Evolutionary conservation across 2,329 filamentous ascomycete genomes (phyloP).

Genomic region (Metarhizium sp.): DNA sequence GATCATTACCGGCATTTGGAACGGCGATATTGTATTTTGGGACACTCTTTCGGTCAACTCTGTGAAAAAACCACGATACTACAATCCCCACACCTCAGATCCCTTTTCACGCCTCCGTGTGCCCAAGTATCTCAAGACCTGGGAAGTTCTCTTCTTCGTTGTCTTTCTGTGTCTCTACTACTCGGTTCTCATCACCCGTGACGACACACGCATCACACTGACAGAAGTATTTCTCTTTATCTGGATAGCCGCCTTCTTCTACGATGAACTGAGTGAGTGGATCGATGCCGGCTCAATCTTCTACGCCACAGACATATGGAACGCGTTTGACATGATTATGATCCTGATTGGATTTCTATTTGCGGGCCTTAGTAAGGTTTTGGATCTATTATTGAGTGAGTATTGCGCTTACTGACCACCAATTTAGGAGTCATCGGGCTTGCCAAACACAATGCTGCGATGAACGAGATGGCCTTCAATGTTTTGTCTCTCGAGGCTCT

Average conservation of each 20-base stretch:
- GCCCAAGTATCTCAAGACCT: constrained; percentile 75
- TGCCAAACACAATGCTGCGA: constrained; percentile 43
- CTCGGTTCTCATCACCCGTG: constrained; percentile 68
- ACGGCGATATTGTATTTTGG: constrained; percentile 82
- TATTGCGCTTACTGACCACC: constrained; percentile 5
- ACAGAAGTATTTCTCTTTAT: constrained; percentile 69
- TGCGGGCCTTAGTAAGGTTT: constrained; percentile 56
- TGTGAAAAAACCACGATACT: constrained; percentile 66
- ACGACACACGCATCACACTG: constrained; percentile 54
- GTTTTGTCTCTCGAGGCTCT: constrained; percentile 82
- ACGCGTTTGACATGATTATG: constrained; percentile 63
- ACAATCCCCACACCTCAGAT: constrained; percentile 58
- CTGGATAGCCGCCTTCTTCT: constrained; percentile 81
- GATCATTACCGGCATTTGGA: constrained; percentile 78
- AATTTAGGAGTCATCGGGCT: constrained; percentile 21
- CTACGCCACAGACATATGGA: constrained; percentile 78
- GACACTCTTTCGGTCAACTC: constrained; percentile 64
- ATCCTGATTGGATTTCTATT: constrained; percentile 65
- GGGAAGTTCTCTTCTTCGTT: constrained; percentile 74
- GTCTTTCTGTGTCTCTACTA: constrained; percentile 76
- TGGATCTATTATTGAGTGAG: not conserved
- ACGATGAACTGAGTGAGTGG: constrained; percentile 80
- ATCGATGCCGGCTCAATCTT: constrained; percentile 80
- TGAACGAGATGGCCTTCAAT: constrained; percentile 78
- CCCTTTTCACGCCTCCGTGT: constrained; percentile 69